phyloP scores from a whole-genome alignment of 2,329 filamentous ascomycete species.

The Penicillium sp. region DNA sequence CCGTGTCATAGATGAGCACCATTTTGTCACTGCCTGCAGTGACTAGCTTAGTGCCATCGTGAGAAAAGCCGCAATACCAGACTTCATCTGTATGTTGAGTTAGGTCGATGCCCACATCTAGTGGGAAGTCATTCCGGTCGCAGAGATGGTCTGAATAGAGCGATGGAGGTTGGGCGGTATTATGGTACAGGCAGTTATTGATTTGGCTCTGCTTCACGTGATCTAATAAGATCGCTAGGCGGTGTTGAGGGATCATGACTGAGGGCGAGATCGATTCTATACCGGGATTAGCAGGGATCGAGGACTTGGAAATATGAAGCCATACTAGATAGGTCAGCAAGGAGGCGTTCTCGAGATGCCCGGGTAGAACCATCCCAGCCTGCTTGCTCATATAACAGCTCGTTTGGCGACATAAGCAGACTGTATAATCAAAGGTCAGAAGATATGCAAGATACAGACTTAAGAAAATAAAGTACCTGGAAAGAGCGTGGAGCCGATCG shows the following conservation, averaged over 20 bases:
- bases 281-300: conserved; percentile 27
- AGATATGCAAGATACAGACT: not conserved
- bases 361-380: conserved; percentile 82
- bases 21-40: conserved; percentile 74
- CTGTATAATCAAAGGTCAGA: conserved; percentile 43
- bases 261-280: conserved; percentile 87
- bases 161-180: conserved; percentile 72
- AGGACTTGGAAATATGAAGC: not conserved
- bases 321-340: conserved; percentile 82
- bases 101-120: conserved; percentile 68
- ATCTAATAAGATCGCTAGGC: conserved; percentile 75
- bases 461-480: conserved; percentile 52
- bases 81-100: conserved; percentile 76
- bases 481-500: conserved; percentile 74
- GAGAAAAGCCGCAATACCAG: conserved; percentile 88
- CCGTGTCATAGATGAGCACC: conserved; percentile 80
- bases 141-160: conserved; percentile 88
- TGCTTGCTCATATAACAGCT: conserved; percentile 74
- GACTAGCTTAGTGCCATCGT: conserved; percentile 78
- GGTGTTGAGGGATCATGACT: conserved; percentile 93
- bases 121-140: conserved; percentile 75
- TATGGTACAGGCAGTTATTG: conserved; percentile 83
- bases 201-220: conserved; percentile 85
- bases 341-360: conserved; percentile 68
- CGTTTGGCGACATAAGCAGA: conserved; percentile 82